Percentiles rank a stretch among this genome's conserved stretches.
phyloP scores from a whole-genome alignment of 768 basidiomycete genomes.

The Leccinum subgranulosum region DNA sequence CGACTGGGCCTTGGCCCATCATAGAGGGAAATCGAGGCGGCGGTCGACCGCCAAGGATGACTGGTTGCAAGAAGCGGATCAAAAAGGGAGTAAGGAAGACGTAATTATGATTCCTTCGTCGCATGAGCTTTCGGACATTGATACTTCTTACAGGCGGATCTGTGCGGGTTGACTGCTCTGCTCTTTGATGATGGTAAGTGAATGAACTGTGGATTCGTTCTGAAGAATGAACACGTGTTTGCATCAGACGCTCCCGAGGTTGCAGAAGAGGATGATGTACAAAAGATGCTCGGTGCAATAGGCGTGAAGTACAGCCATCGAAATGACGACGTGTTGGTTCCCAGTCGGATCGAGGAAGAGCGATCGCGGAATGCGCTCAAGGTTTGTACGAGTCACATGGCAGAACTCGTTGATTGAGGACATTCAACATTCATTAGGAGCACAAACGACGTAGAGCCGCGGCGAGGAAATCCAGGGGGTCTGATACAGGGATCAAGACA shows the following conservation, averaged over 20 bases:
- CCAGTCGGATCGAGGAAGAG: slow-evolving; percentile 67
- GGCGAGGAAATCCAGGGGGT: slow-evolving; percentile 21
- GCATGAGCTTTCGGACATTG: neutral
- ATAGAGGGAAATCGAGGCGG: slow-evolving; percentile 43
- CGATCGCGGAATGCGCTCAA: slow-evolving; percentile 52
- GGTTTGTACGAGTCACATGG: slow-evolving; percentile 31
- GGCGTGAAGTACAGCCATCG: slow-evolving; percentile 73
- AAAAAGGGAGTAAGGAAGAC: slow-evolving; percentile 42
- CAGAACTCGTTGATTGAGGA: neutral
- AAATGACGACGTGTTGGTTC: slow-evolving; percentile 67
- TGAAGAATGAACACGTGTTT: neutral
- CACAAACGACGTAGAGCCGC: slow-evolving; percentile 25
- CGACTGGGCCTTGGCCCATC: slow-evolving; percentile 77
- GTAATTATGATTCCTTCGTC: neutral
- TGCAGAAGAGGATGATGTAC: slow-evolving; percentile 47
- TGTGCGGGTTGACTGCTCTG: slow-evolving; percentile 61
- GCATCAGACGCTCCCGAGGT: slow-evolving; percentile 37
- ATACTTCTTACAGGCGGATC: slow-evolving; percentile 39
- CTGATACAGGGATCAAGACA: slow-evolving; percentile 9
- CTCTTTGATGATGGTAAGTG: slow-evolving; percentile 66
- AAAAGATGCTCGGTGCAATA: slow-evolving; percentile 53
- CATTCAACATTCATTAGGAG: slow-evolving; percentile 18
- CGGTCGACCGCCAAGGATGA: slow-evolving; percentile 30
- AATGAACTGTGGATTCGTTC: neutral
- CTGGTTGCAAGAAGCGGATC: slow-evolving; percentile 45